These are phyloP conservation scores for Pisolithus albus DNA, from an alignment of 768 basidiomycete species.

Conservation along the genomic window DNA sequence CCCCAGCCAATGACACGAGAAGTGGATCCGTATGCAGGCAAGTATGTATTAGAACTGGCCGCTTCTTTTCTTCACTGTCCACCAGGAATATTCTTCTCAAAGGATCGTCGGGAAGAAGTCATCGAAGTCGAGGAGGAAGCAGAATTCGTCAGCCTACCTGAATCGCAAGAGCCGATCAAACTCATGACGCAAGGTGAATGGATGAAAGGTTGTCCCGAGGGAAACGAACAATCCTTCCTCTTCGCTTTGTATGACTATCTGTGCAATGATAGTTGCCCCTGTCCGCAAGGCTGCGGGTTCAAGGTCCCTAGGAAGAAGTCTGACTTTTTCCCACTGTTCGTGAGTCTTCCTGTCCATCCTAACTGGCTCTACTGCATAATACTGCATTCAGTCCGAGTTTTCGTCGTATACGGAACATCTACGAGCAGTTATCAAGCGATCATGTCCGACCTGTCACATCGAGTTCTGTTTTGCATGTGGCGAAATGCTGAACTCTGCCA, in stretches of 20 bases:
- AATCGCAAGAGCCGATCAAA: conserved; percentile 42
- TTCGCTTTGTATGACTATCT: conserved; percentile 80
- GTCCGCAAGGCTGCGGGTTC: conserved; percentile 71
- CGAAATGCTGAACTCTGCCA: conserved; percentile 47
- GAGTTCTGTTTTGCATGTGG: conserved; percentile 74
- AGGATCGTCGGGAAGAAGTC: conserved; percentile 85
- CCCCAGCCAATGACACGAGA: conserved; percentile 40
- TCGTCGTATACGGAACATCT: conserved; percentile 61
- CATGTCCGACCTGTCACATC: conserved; percentile 55
- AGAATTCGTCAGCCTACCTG: conserved; percentile 41
- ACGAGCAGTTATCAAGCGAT: conserved; percentile 46
- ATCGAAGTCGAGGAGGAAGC: conserved; percentile 86
- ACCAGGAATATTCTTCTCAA: conserved; percentile 88
- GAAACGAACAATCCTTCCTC: conserved; percentile 81
- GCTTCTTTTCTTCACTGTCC: conserved; percentile 6
- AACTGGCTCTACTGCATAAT: conserved; percentile 3
- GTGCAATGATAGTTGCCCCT: conserved; percentile 53
- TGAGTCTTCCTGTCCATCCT: conserved; percentile 34
- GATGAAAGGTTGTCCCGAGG: conserved; percentile 97
- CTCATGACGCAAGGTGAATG: conserved; percentile 86
- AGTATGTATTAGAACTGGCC: conserved; percentile 7
- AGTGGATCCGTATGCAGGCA: conserved; percentile 88
- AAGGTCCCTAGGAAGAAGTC: conserved; percentile 54
- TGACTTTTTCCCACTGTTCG: conserved; percentile 80
- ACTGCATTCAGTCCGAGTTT: conserved; percentile 56